Evolutionary conservation across 352 stramenopile species (phyloP).

Genomic region (Globisporangium middletonii): DNA sequence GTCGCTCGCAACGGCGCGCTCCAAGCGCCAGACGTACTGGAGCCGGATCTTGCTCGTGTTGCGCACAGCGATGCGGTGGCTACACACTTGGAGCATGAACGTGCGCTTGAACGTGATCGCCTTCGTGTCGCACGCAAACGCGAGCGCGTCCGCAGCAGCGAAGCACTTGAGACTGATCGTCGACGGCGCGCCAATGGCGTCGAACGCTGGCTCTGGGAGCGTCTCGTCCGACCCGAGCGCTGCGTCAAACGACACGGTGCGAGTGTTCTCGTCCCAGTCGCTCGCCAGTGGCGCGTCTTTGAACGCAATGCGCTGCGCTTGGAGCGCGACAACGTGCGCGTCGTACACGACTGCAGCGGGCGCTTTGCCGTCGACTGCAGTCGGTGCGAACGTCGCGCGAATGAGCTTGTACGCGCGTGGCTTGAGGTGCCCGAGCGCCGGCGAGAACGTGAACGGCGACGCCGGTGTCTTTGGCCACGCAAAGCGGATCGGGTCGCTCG

Average conservation of each 20-base stretch:
- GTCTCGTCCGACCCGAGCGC: constrained; percentile 16
- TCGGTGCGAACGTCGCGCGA: constrained; percentile 58
- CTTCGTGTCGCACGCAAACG: constrained; percentile 55
- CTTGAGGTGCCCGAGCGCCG: constrained; percentile 60
- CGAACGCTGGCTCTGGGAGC: constrained; percentile 40
- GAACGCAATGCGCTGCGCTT: constrained; percentile 54
- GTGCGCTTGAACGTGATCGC: constrained; percentile 70
- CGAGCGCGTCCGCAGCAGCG: constrained; percentile 50
- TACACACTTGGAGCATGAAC: constrained; percentile 86
- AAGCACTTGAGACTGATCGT: constrained; percentile 52
- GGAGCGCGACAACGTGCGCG: constrained; percentile 29
- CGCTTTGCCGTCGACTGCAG: constrained; percentile 8
- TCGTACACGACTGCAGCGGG: constrained; percentile 21
- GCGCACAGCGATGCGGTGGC: constrained; percentile 51
- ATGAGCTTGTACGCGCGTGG: constrained; percentile 67
- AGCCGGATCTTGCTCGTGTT: constrained; percentile 77
- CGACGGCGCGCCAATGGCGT: constrained; percentile 27
- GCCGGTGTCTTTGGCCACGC: constrained; percentile 40
- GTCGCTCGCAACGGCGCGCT: constrained; percentile 12
- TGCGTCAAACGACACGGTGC: constrained; percentile 44
- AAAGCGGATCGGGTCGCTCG: constrained; percentile 56
- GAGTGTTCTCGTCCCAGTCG: constrained; percentile 79
- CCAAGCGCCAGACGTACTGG: constrained; percentile 51
- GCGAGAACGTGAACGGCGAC: constrained; percentile 64
- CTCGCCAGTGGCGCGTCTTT: constrained; percentile 19